Base-by-base conservation (phyloP, 2,329 filamentous ascomycete genomes). In the Sporothrix inflata region DNA sequence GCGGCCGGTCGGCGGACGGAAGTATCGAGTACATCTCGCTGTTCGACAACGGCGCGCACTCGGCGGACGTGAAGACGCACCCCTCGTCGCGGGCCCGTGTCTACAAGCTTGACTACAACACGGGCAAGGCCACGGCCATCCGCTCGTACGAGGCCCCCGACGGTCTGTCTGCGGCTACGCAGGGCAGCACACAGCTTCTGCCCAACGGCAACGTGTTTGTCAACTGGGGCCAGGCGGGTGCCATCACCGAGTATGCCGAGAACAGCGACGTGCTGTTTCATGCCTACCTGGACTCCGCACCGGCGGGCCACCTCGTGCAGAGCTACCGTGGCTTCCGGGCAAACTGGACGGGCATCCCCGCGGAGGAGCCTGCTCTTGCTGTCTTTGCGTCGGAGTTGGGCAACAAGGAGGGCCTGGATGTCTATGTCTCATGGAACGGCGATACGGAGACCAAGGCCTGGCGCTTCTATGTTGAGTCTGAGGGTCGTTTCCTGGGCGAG, bases 11-110 rank as follows among this genome's bases (percentile, higher is more conserved):
- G 66, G 79, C 83, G 60, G 76, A 74, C 8, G 72, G 74, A 30
- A 70, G 83, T 67, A 83, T 86, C 72, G 85, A 85, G 4, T 75
- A 83, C 1, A 81, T 87, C 74, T 84, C 84, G 0, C 79, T 86
- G 60, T 86, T 83, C 75, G 84, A 86, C 77, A 86, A 86, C 75
- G 80, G 77, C 71, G 80, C 81, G 8, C 66, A 69, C 34, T 69
- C 66, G n/a, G 47, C 49, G 5, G 11, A 57, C 30, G 65, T 68
- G 19, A 55, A 69, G 34, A 69, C 66, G n/a, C 49, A 69, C 9
- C 70, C 57, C n/a, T 27, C 49, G 47, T 81, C 78, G 76, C 74
- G 76, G 47, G 75, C 74, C 40, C 60, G 72, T 16, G 79, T 78
- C 34, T 60, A 72, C 30, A 74, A 76, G 70, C 75, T 77, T 2